Evolutionary conservation across 2,329 filamentous ascomycete species (phyloP).

Genomic region (Aspergillus puulaauensis): DNA sequence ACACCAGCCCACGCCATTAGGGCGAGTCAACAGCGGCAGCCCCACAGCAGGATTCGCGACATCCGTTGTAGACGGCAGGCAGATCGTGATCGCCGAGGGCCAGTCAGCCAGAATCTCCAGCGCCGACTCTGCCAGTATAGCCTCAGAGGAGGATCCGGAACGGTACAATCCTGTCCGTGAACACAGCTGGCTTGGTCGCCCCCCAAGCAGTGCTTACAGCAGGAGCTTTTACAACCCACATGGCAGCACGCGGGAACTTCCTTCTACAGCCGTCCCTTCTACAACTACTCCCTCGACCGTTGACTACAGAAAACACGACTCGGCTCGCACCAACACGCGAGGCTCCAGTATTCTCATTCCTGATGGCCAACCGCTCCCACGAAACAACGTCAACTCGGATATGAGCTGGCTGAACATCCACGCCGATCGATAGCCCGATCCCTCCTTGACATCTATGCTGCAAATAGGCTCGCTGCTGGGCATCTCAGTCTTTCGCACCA

Average conservation of each 20-base stretch:
- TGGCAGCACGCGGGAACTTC: constrained; percentile 19
- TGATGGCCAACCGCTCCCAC: constrained; percentile 24
- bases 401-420: constrained; percentile 47
- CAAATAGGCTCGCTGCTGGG: neutral
- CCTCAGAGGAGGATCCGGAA: constrained; percentile 37
- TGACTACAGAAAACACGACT: constrained; percentile 18
- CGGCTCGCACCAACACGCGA: constrained; percentile 22
- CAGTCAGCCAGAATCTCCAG: constrained; percentile 46
- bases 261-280: constrained; percentile 16
- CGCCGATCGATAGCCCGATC: constrained; percentile 19
- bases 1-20: constrained; percentile 40
- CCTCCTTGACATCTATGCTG: neutral
- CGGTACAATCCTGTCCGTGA: constrained; percentile 26
- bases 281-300: constrained; percentile 10
- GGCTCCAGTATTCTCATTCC: constrained; percentile 37
- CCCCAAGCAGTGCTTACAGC: constrained; percentile 44
- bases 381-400: constrained; percentile 35
- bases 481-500: neutral
- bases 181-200: constrained; percentile 35
- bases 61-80: constrained; percentile 22
- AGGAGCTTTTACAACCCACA: constrained; percentile 36
- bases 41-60: constrained; percentile 37
- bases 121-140: constrained; percentile 40
- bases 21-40: constrained; percentile 41
- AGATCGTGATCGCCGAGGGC: constrained; percentile 37